Evolutionary conservation across 2,329 filamentous ascomycete species (phyloP).

Genomic region (Fusarium agapanthi): DNA sequence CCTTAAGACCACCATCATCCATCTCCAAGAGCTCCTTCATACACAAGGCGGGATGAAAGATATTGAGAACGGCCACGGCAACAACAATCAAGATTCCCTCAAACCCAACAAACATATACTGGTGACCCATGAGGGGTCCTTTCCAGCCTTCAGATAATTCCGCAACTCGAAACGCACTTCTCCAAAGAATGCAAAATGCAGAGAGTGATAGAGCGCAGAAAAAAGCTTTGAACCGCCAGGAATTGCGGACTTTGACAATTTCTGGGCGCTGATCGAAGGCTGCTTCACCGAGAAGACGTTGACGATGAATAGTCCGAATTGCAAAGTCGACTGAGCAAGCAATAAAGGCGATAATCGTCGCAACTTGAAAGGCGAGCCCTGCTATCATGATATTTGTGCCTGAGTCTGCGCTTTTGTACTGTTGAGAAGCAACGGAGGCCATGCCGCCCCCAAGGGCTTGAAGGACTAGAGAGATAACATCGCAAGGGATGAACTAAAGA

Average conservation of each 20-base stretch:
- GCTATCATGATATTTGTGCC: conserved; percentile 74
- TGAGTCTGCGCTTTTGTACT: conserved; percentile 43
- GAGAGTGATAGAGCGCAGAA: conserved; percentile 63
- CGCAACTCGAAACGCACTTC: conserved; percentile 71
- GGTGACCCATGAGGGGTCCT: conserved; percentile 63
- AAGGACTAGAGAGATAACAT: conserved; percentile 67
- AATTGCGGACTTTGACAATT: conserved; percentile 50
- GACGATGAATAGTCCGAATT: conserved; percentile 50
- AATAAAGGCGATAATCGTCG: conserved; percentile 65
- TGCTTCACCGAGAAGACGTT: conserved; percentile 45
- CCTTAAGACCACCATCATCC: conserved; percentile 39
- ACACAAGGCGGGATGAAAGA: conserved; percentile 47
- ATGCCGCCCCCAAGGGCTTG: conserved; percentile 69
- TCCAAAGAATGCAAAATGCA: conserved; percentile 70
- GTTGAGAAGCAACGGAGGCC: conserved; percentile 53
- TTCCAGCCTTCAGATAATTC: conserved; percentile 72
- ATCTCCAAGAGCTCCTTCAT: conserved; percentile 42
- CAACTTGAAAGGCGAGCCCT: conserved; percentile 68
- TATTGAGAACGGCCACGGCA: conserved; percentile 55
- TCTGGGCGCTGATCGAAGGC: conserved; percentile 52
- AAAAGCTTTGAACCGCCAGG: conserved; percentile 61
- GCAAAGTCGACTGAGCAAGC: conserved; percentile 59
- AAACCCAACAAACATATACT: conserved; percentile 66
- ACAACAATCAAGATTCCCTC: conserved; percentile 64
- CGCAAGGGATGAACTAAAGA: conserved; percentile 68